Evolutionary conservation across 1,284 basidiomycete genomes (phyloP).

Genomic region (Schizophyllum amplum): DNA sequence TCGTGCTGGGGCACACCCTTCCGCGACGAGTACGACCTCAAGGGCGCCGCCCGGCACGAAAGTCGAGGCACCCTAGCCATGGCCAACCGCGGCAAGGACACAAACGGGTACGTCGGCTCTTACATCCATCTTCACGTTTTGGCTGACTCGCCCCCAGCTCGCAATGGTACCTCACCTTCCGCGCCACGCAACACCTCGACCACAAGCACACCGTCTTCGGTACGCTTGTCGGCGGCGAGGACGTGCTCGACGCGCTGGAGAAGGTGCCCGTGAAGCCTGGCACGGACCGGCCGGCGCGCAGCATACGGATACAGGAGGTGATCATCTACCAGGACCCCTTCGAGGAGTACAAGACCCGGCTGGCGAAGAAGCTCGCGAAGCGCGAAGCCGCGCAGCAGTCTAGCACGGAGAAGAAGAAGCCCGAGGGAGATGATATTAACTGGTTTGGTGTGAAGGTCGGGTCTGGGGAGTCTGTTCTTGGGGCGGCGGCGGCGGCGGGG

Average conservation of each 20-base stretch:
- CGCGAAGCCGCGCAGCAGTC: conserved; percentile 44
- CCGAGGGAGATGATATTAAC: conserved; percentile 63
- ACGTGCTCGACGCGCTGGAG: conserved; percentile 82
- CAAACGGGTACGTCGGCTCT: conserved; percentile 55
- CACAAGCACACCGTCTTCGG: conserved; percentile 95
- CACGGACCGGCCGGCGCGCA: conserved; percentile 80
- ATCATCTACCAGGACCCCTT: conserved; percentile 83
- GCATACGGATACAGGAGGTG: conserved; percentile 72
- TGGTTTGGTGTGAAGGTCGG: conserved; percentile 82
- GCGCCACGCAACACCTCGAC: conserved; percentile 69
- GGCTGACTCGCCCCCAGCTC: conserved; percentile 40
- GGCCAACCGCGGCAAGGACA: conserved; percentile 86
- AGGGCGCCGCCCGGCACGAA: conserved; percentile 82
- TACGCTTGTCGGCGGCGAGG: conserved; percentile 90
- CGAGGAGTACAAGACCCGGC: conserved; percentile 72
- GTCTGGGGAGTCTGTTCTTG: conserved; percentile 24
- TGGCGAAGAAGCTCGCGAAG: conserved; percentile 66
- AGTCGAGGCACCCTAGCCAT: conserved; percentile 76
- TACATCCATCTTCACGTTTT: not conserved
- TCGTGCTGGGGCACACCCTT: conserved; percentile 97
- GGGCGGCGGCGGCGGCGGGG: conserved; percentile 24
- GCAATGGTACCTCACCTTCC: conserved; percentile 90
- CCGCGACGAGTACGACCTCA: conserved; percentile 84
- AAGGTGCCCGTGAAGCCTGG: conserved; percentile 73
- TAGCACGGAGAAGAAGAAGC: conserved; percentile 27